Evolutionary conservation across 805 yeast genomes (phyloP), one percentile per base, ranked within the genome.

Genomic region (Pichia nanzhaoensis): DNA sequence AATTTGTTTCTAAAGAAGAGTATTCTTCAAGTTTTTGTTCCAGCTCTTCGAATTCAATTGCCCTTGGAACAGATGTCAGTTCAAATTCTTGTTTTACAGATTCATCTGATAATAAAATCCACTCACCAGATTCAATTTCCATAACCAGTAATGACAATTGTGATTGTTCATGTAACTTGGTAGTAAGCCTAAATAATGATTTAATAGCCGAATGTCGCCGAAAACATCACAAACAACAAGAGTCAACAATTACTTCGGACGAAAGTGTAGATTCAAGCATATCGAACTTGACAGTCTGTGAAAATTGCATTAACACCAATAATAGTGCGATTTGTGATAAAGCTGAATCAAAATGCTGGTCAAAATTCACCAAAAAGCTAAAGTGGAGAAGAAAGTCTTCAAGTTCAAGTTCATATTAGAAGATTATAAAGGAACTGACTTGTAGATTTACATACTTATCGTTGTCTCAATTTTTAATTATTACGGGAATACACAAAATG

Each of bases 381-480:
- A 57, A 37, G 32, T 47, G 64, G 65, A 56, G 62, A 47, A 48
- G 66, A 28, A 48, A 58, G 13, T 60, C 28, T 24, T 24, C 67
- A 2, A 32, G 5, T 10, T 38, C 33, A 7, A 24, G n/a, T n/a
- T n/a, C n/a, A n/a, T n/a, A n/a, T n/a, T n/a, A n/a, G n/a, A n/a
- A n/a, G n/a, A n/a, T n/a, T n/a, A n/a, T n/a, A n/a, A n/a, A n/a
- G n/a, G n/a, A n/a, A n/a, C n/a, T n/a, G n/a, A n/a, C n/a, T n/a
- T n/a, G n/a, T n/a, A n/a, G n/a, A n/a, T n/a, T n/a, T n/a, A n/a
- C n/a, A n/a, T n/a, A n/a, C n/a, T n/a, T n/a, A n/a, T n/a, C n/a
- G n/a, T n/a, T n/a, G n/a, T n/a, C n/a, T n/a, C n/a, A n/a, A n/a
- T n/a, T n/a, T n/a, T n/a, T n/a, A n/a, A n/a, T n/a, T n/a, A n/a